Evolutionary conservation across 2,329 filamentous ascomycete genomes (phyloP), one percentile per base, ranked within the genome.

Genomic region (Aurifilum marmelostoma): DNA sequence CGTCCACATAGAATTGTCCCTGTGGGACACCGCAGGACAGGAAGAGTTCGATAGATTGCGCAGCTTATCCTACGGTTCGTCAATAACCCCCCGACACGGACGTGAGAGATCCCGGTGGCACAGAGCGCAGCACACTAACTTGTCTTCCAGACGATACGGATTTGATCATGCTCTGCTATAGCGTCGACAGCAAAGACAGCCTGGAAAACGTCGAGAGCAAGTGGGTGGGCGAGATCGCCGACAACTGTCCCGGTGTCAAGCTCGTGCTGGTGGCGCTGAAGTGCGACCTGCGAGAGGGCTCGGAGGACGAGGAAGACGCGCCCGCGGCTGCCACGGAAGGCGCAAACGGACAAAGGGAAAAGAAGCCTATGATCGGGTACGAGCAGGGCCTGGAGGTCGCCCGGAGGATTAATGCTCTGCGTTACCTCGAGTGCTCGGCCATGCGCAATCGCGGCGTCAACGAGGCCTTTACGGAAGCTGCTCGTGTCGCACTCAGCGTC

Each of bases 161-260:
- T 78, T 90, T 97, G 59, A 97, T 99, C 76, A 97, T 99, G 92
- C 92, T 99, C 74, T 99, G 96, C 85, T 99, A 98, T 83, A 96
- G 92, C 75, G 92, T 98, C 79, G 96, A 99, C 81, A 97, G 93
- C 79, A 93, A 92, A 74, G 94, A 97, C 80, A 97, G 94, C 3
- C 89, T 99, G 71, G 96, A 99, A 80, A 99, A 99, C 87, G 94
- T 99, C 71, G 94, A 97, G 80, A 95, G 93, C 75, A 99, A 99
- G 83, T 99, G 96, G 96, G 93, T 97, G 6, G 92, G 93, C 72
- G 96, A 99, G 81, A 99, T 99, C 74, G 92, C 94, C 72, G 96
- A 99, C 82, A 97, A 99, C 82, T 98, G 96, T 81, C 93, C 94
- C 1, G 93, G 92, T 69, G 96, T 97, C 72, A 97, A 97, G 80